Evolutionary conservation across 768 basidiomycete genomes (phyloP).

Genomic region (Xerocomellus intermedius): DNA sequence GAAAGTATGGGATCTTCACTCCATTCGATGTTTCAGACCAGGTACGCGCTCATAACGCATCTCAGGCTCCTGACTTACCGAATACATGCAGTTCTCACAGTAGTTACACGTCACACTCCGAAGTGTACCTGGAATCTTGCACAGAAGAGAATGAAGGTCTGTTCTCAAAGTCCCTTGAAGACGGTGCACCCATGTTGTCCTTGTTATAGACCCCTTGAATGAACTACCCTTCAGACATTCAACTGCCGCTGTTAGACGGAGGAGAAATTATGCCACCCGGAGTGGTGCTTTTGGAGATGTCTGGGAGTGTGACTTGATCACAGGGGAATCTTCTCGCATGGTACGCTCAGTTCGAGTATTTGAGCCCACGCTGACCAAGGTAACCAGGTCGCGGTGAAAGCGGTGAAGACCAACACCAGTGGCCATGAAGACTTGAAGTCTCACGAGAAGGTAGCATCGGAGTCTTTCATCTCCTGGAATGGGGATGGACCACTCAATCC

Average conservation of each 20-base stretch:
- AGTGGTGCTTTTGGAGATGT: conserved; percentile 23
- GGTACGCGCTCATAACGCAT: conserved; percentile 5
- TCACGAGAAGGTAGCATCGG: conserved; percentile 13
- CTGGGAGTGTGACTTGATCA: conserved; percentile 24
- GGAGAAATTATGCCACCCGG: background rate
- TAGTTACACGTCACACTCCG: conserved; percentile 14
- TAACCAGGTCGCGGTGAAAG: conserved; percentile 24
- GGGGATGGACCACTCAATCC: background rate
- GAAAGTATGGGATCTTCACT: background rate
- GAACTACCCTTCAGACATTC: conserved; percentile 7
- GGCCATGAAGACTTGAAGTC: background rate
- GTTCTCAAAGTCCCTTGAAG: background rate
- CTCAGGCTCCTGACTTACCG: background rate
- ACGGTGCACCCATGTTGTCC: background rate
- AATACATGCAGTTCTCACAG: conserved; percentile 7
- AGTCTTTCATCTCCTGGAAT: background rate
- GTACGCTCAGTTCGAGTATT: conserved; percentile 1
- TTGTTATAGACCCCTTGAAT: conserved; percentile 5
- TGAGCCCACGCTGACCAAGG: background rate
- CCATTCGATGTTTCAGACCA: conserved; percentile 1
- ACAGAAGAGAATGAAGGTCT: conserved; percentile 10
- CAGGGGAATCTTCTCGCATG: background rate
- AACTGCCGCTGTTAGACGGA: conserved; percentile 4
- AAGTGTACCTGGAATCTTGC: background rate
- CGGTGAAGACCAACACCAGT: background rate